These are phyloP conservation scores for Aspergillus fijiensis DNA, from an alignment of 2,329 filamentous ascomycete genomes.

Conservation along the genomic window DNA sequence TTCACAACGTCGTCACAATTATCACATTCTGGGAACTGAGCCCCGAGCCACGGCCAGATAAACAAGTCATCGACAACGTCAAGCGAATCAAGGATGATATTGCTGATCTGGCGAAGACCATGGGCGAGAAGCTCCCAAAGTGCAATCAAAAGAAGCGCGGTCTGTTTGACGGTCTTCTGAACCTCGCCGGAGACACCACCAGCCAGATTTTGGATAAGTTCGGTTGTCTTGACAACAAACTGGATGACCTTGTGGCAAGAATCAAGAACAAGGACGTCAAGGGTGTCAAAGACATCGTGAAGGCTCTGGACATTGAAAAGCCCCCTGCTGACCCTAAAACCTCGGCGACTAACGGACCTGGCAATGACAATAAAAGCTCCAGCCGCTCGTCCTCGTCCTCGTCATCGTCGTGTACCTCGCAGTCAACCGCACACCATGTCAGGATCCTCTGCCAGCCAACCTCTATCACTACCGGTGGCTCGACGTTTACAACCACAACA, in stretches of 20 bases:
- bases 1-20: background rate
- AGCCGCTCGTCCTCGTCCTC: background rate
- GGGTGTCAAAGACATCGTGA: background rate
- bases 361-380: background rate
- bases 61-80: background rate
- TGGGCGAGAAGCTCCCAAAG: background rate
- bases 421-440: slow-evolving; percentile 2
- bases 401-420: background rate
- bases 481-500: background rate
- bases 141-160: background rate
- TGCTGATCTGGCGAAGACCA: background rate
- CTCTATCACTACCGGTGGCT: background rate
- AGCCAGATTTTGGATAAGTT: background rate
- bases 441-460: slow-evolving; percentile 2
- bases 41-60: background rate
- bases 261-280: background rate
- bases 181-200: background rate
- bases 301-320: background rate
- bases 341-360: background rate
- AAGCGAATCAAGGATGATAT: background rate
- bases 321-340: background rate
- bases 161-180: background rate
- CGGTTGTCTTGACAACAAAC: background rate
- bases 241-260: background rate
- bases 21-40: background rate